These are phyloP conservation scores for Volvox carteri DNA, from an alignment of 163 green algal genomes.

Conservation along the genomic window DNA sequence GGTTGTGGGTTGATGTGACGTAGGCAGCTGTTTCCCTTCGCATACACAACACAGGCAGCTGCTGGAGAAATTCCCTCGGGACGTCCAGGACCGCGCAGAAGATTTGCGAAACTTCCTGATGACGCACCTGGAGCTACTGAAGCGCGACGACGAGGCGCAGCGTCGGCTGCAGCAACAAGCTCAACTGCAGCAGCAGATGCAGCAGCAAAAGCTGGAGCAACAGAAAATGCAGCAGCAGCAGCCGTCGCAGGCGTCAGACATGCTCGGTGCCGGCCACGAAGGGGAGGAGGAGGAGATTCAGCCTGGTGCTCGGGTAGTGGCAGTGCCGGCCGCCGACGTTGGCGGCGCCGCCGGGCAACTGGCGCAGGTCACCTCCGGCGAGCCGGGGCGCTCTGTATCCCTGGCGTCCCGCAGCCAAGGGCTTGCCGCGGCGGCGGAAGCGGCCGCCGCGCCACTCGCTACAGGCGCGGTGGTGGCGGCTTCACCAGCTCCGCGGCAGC, in stretches of 20 bases:
- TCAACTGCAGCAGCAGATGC: conserved; percentile 36
- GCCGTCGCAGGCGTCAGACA: too few relatives aligned
- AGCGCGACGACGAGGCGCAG: conserved; percentile 1
- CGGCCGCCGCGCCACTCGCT: neutral
- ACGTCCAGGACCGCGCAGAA: conserved; percentile 31
- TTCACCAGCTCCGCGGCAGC: neutral
- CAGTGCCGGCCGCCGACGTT: neutral
- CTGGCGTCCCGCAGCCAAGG: neutral
- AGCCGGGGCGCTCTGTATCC: neutral
- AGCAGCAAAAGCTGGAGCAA: neutral
- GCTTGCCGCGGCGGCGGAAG: neutral
- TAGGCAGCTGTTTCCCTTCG: neutral
- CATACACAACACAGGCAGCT: conserved; percentile 6
- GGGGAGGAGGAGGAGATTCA: neutral
- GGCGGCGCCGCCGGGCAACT: neutral
- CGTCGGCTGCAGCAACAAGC: neutral
- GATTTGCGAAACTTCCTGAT: conserved; percentile 49
- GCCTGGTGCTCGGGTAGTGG: too few relatives aligned
- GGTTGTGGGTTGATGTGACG: neutral
- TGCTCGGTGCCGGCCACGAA: neutral
- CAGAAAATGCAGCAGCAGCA: neutral
- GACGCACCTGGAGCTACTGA: conserved; percentile 56
- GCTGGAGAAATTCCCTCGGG: conserved; percentile 1
- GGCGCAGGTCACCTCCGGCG: neutral
- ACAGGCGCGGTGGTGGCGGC: neutral